Evolutionary conservation across 2,329 filamentous ascomycete species (phyloP).

Genomic region (Nakataea oryzae): DNA sequence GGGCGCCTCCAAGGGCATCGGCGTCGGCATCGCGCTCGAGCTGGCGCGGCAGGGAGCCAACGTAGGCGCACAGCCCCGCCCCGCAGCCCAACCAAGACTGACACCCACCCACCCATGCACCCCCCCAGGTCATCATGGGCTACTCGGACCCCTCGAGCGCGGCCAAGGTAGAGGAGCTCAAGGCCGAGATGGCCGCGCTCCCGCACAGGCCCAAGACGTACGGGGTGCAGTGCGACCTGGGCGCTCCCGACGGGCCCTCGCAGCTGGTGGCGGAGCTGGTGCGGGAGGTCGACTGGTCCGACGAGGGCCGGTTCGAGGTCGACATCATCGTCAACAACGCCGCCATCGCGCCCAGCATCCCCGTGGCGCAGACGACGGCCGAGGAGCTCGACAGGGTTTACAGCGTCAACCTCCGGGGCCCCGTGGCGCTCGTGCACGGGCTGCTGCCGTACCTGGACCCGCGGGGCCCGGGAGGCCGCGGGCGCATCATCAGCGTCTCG

Average conservation of each 20-base stretch:
- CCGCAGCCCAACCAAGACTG: too few relatives aligned
- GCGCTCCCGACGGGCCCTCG: neutral
- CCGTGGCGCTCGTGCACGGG: slow-evolving; percentile 41
- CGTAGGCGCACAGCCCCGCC: slow-evolving; percentile 12
- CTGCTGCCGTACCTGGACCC: slow-evolving; percentile 37
- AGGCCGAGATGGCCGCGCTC: neutral
- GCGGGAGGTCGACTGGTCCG: neutral
- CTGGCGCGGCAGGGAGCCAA: slow-evolving; percentile 55
- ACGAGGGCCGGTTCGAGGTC: slow-evolving; percentile 2
- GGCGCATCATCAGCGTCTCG: slow-evolving; percentile 48
- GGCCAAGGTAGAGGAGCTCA: slow-evolving; percentile 4
- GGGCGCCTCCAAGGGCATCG: slow-evolving; percentile 43
- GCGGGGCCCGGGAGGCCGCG: slow-evolving; percentile 11
- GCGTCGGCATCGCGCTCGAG: slow-evolving; percentile 55
- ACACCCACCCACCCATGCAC: too few relatives aligned
- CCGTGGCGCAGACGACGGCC: slow-evolving; percentile 28
- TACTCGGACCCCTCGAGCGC: slow-evolving; percentile 31
- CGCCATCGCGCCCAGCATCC: slow-evolving; percentile 18
- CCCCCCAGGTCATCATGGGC: slow-evolving; percentile 47
- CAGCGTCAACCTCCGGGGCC: slow-evolving; percentile 44
- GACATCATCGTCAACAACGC: slow-evolving; percentile 28
- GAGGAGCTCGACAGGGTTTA: slow-evolving; percentile 44
- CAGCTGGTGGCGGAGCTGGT: neutral
- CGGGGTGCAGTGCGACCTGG: neutral
- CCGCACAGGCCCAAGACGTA: neutral